These are phyloP conservation scores for Phanerodontia chrysosporium DNA, from an alignment of 768 basidiomycete species.

Conservation along the genomic window DNA sequence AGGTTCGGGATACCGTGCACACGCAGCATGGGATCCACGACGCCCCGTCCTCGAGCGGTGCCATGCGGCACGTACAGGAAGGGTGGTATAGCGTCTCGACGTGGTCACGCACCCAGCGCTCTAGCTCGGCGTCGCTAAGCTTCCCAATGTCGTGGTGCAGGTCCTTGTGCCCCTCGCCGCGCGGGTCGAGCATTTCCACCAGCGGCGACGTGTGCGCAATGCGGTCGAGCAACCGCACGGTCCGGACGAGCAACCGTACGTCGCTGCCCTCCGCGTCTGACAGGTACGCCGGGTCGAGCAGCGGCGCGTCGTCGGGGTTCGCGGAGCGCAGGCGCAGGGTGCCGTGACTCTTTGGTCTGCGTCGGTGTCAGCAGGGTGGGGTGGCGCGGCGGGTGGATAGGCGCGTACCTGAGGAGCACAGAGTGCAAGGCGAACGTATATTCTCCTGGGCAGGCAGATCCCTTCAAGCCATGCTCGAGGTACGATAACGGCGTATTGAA, in stretches of 20 bases:
- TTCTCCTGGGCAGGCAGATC: conserved; percentile 13
- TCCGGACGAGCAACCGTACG: conserved; percentile 35
- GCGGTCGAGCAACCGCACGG: conserved; percentile 33
- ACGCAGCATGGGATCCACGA: conserved; percentile 38
- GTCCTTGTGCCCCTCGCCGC: conserved; percentile 19
- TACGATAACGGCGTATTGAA: conserved; percentile 26
- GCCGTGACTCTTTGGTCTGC: conserved; percentile 42
- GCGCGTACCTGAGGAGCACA: conserved; percentile 26
- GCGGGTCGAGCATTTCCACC: conserved; percentile 30
- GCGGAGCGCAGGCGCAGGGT: conserved; percentile 36
- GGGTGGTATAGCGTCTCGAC: conserved; percentile 43
- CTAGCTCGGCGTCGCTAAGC: conserved; percentile 32
- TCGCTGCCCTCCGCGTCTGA: conserved; percentile 33
- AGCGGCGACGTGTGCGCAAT: conserved; percentile 37
- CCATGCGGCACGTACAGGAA: conserved; percentile 38
- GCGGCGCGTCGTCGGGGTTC: conserved; percentile 37
- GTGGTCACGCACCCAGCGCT: conserved; percentile 28
- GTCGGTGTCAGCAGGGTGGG: background rate
- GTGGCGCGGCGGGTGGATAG: background rate
- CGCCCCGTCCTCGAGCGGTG: conserved; percentile 32
- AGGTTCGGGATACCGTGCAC: conserved; percentile 41
- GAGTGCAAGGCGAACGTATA: conserved; percentile 23
- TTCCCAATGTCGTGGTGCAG: conserved; percentile 36
- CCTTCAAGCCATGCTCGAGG: conserved; percentile 11
- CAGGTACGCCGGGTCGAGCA: conserved; percentile 43